Evolutionary conservation across 495 filamentous ascomycete genomes (phyloP), one percentile per base, ranked within the genome.

Genomic region (Penicillium lividum): DNA sequence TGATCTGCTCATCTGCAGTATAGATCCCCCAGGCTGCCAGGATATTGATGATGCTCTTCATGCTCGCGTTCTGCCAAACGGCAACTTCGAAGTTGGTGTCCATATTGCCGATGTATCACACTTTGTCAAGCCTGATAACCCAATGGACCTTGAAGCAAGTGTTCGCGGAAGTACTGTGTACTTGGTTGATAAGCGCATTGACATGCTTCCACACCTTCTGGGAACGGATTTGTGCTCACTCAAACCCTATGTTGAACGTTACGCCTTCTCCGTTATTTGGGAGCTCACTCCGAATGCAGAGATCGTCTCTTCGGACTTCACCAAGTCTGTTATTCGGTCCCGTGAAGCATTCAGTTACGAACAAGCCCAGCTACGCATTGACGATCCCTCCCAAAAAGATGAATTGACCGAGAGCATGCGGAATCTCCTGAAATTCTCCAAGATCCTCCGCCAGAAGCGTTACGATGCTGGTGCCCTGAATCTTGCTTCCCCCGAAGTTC

Each of bases 21-120:
- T 98, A 64, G 94, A 98, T 70, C 94, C 94, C 31, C 85, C 91
- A 7, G 92, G 92, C 1, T 98, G 94, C 75, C 92, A 97, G 64
- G 94, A 98, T 78, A 98, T 98, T 57, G 94, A 98, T 64, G 94
- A 98, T 76, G 94, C 94, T 10, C 85, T 98, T 15, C 94, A 98
- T 68, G 92, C 94, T 13, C 80, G 86, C 34, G 79, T 78, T 34
- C 76, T 98, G 40, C 89, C 91, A 3, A 98, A 97, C 65, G 94
- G 95, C 27, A 98, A 98, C 69, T 91, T 87, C 61, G 91, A 98
- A 76, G 91, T 98, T 11, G 94, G 94, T 54, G 94, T 98, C n/a
- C 95, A 98, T 68, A 98, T 98, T 69, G 94, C 94, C 44, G 94
- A 98, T 67, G 94, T 98, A 18, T 97, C 95, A 15, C 91, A 98